Conservation (phyloP, 257 asterid species). For the Gentiana macrophylla region DNA sequence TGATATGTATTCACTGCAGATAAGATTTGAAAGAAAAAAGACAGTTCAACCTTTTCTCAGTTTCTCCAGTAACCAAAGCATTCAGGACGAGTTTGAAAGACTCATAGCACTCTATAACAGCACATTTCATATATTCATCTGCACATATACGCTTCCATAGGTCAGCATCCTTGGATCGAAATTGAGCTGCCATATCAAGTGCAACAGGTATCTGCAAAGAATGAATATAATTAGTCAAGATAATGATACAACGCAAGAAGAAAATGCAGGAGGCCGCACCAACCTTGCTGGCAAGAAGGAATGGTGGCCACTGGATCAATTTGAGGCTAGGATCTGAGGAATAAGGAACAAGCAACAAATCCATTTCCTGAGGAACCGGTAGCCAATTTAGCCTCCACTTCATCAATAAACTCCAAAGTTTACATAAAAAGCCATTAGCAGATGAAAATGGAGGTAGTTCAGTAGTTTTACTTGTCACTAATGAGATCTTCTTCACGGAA, state of each 20-base stretch:
- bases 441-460: constrained; percentile 13
- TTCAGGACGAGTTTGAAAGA: constrained; percentile 78
- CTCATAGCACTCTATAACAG: constrained; percentile 90
- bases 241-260: constrained; percentile 3
- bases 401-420: constrained; percentile 4
- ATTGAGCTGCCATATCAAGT: constrained; percentile 92
- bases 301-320: constrained; percentile 95
- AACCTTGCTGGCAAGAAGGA: constrained; percentile 98
- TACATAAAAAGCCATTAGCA: constrained; percentile 1
- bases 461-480: constrained; percentile 67
- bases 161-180: constrained; percentile 79
- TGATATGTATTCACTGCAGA: no score
- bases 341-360: constrained; percentile 92
- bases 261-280: constrained; percentile 13
- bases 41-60: constrained; percentile 69
- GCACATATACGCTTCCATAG: constrained; percentile 91
- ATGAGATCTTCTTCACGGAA: constrained; percentile 98
- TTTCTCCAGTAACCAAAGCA: constrained; percentile 65
- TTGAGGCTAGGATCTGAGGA: constrained; percentile 83
- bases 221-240: constrained; percentile 18
- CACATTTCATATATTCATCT: constrained; percentile 90
- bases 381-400: constrained; percentile 23
- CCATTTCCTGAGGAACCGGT: constrained; percentile 77
- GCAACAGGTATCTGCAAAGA: constrained; percentile 83
- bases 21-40: not conserved